Evolutionary conservation across 192 early-diverging fungal genomes (phyloP).

Genomic region (Backusella tuberculispora): DNA sequence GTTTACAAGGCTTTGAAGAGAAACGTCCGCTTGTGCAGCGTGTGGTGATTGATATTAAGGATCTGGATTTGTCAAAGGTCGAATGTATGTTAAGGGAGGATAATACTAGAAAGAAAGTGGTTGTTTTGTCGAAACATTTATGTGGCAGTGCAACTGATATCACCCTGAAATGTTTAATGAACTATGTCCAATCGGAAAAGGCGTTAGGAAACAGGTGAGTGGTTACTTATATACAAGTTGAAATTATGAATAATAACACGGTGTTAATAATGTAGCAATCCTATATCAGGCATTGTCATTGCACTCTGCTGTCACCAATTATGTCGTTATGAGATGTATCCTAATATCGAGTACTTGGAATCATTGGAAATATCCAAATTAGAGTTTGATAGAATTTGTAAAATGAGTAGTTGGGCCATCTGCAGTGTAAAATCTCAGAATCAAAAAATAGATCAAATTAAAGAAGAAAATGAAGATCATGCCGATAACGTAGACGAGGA

Average conservation of each 20-base stretch:
- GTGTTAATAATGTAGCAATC: constrained; percentile 27
- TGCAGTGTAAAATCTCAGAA: constrained; percentile 47
- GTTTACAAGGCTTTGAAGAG: constrained; percentile 42
- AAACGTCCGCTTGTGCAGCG: constrained; percentile 58
- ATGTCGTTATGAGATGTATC: constrained; percentile 74
- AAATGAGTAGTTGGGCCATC: constrained; percentile 82
- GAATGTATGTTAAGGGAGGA: constrained; percentile 34
- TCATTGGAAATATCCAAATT: constrained; percentile 50
- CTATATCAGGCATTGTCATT: constrained; percentile 73
- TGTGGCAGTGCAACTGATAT: constrained; percentile 92
- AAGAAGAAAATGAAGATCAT: constrained; percentile 31
- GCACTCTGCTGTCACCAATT: constrained; percentile 92
- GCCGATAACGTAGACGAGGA: constrained; percentile 46
- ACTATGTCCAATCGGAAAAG: constrained; percentile 49
- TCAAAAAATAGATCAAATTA: constrained; percentile 42
- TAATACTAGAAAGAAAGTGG: constrained; percentile 53
- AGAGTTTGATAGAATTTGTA: constrained; percentile 66
- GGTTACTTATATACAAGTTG: background rate
- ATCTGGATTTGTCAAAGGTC: constrained; percentile 71
- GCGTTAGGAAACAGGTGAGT: constrained; percentile 35
- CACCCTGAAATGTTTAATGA: constrained; percentile 72
- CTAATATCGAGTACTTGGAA: constrained; percentile 65
- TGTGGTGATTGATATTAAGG: constrained; percentile 82
- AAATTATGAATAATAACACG: background rate
- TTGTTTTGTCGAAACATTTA: constrained; percentile 86